phyloP scores from a whole-genome alignment of 148 eudicot species.

The Polygonum maritimum region DNA sequence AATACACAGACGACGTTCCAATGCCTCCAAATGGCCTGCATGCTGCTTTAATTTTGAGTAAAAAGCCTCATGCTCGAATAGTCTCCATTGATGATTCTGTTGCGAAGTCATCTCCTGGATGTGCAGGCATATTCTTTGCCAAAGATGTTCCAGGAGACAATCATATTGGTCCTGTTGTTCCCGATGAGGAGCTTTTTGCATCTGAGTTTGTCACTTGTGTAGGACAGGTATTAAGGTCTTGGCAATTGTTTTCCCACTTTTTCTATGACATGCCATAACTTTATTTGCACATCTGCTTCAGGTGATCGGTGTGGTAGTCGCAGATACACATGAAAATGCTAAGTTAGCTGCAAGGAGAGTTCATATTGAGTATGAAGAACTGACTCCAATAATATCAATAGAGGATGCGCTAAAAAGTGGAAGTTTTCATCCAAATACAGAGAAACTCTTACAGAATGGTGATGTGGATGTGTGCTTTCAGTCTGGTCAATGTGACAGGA shows the following conservation, averaged over 20 bases:
- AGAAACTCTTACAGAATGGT: slow-evolving; percentile 55
- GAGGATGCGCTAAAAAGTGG: slow-evolving; percentile 55
- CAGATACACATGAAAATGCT: slow-evolving; percentile 94
- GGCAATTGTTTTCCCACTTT: not conserved
- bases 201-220: slow-evolving; percentile 89
- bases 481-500: slow-evolving; percentile 72
- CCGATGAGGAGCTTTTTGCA: slow-evolving; percentile 92
- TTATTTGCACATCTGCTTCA: slow-evolving; percentile 18
- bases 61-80: slow-evolving; percentile 95
- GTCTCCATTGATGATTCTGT: slow-evolving; percentile 68
- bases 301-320: slow-evolving; percentile 88
- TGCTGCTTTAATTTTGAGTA: slow-evolving; percentile 76
- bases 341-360: slow-evolving; percentile 82
- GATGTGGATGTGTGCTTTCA: slow-evolving; percentile 75
- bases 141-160: slow-evolving; percentile 83
- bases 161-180: slow-evolving; percentile 58
- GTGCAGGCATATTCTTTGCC: slow-evolving; percentile 71
- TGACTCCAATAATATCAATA: slow-evolving; percentile 78
- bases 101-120: slow-evolving; percentile 70
- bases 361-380: slow-evolving; percentile 71
- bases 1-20: slow-evolving; percentile 82
- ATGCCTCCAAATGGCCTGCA: slow-evolving; percentile 75
- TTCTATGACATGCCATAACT: not conserved
- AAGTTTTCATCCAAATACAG: slow-evolving; percentile 78
- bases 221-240: slow-evolving; percentile 57